A percentile compares a stretch with the other conserved stretches of the same genome.
Conservation (phyloP, 176 grass and related monocot species). For the Musa beccarii region DNA sequence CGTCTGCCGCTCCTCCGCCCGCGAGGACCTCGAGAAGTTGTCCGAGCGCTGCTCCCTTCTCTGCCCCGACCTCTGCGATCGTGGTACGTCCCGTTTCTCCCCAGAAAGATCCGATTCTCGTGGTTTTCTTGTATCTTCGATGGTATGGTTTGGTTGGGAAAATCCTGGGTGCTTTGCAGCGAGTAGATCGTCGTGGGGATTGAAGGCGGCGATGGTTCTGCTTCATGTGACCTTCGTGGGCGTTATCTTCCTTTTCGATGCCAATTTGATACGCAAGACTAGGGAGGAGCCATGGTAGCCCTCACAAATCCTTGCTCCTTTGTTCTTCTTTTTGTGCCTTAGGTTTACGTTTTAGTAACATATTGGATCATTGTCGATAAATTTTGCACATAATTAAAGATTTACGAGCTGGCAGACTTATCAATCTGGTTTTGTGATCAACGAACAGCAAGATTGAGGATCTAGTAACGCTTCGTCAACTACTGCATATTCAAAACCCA, state of each 20-base stretch:
- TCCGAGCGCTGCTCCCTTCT: constrained; percentile 22
- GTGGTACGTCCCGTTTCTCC: constrained; percentile 28
- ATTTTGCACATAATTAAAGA: no score
- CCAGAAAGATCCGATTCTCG: constrained; percentile 10
- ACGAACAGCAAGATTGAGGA: neutral
- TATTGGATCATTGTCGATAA: no score
- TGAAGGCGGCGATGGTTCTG: constrained; percentile 58
- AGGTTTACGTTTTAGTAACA: no score
- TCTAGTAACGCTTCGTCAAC: neutral
- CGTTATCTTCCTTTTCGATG: constrained; percentile 56
- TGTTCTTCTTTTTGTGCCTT: constrained; percentile 1
- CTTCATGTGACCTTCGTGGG: constrained; percentile 75
- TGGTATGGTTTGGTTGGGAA: neutral
- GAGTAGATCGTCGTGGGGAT: constrained; percentile 48
- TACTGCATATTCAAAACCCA: neutral
- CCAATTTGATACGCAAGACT: constrained; percentile 40
- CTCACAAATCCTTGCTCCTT: constrained; percentile 1
- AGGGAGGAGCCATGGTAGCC: constrained; percentile 57
- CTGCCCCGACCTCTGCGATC: constrained; percentile 38
- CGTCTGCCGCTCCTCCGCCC: constrained; percentile 5
- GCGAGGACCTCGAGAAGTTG: constrained; percentile 25
- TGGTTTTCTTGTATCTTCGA: constrained; percentile 10
- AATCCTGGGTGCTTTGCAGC: constrained; percentile 27
- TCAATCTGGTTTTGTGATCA: no score
- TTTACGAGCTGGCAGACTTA: neutral